A percentile compares a stretch with the other conserved stretches of the same genome.
Conservation (phyloP, 495 filamentous ascomycete species). For the Aspergillus funiculosus region DNA sequence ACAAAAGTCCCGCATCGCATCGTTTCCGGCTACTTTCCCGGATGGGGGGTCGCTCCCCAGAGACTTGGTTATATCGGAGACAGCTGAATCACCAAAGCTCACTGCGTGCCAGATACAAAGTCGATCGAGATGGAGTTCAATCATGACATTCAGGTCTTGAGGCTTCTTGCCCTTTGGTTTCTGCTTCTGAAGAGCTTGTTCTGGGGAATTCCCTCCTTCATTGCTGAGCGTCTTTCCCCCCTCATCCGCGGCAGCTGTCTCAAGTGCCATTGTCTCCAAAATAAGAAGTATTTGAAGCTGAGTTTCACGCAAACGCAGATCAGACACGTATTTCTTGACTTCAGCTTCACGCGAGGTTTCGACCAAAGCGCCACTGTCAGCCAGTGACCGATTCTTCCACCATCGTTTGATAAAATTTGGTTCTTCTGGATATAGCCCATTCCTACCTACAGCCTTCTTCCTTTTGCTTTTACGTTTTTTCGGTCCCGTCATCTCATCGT, state of each 20-base stretch:
- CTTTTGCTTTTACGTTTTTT: conserved; percentile 51
- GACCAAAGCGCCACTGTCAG: conserved; percentile 27
- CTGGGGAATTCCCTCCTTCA: conserved; percentile 24
- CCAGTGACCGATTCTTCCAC: conserved; percentile 57
- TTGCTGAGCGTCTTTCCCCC: conserved; percentile 20
- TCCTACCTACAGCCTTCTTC: conserved; percentile 67
- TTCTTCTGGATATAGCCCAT: conserved; percentile 73
- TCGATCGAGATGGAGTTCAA: conserved; percentile 84
- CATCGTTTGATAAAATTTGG: conserved; percentile 68
- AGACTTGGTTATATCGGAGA: conserved; percentile 29
- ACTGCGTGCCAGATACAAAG: conserved; percentile 96
- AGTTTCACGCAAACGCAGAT: conserved; percentile 69
- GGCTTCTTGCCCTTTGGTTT: conserved; percentile 42
- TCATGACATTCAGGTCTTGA: conserved; percentile 54
- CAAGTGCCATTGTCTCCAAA: conserved; percentile 78
- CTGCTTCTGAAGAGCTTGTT: conserved; percentile 34
- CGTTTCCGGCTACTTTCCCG: conserved; percentile 45
- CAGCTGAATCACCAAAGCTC: conserved; percentile 43
- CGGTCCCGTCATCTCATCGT: conserved; percentile 37
- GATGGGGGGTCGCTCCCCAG: conserved; percentile 28
- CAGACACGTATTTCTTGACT: conserved; percentile 53
- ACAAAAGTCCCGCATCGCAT: conserved; percentile 72
- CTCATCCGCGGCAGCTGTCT: conserved; percentile 37
- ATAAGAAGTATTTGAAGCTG: conserved; percentile 88
- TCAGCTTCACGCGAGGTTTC: conserved; percentile 48